These are phyloP conservation scores for Cerioporus squamosus DNA, from an alignment of 1,284 basidiomycete species.

Conservation along the genomic window DNA sequence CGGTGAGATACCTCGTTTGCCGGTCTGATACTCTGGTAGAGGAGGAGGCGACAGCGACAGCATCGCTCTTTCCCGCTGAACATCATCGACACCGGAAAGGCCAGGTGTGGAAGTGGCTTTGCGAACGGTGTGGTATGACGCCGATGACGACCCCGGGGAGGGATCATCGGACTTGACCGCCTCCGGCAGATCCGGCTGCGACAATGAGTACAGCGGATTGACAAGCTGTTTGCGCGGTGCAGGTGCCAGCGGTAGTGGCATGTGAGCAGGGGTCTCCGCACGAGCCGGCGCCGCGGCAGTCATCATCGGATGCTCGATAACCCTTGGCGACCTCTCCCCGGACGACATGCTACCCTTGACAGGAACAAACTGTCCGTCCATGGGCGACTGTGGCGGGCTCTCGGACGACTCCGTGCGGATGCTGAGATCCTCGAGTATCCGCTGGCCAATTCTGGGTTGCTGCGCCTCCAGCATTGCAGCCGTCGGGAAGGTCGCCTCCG, in stretches of 20 bases:
- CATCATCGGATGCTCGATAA: slow-evolving; percentile 13
- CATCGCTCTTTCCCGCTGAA: neutral
- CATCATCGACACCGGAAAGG: slow-evolving; percentile 23
- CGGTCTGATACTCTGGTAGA: slow-evolving; percentile 12
- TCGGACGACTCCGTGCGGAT: slow-evolving; percentile 19
- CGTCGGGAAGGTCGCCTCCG: slow-evolving; percentile 15
- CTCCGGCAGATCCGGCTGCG: slow-evolving; percentile 54
- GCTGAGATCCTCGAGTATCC: slow-evolving; percentile 30
- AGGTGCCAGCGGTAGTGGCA: slow-evolving; percentile 63
- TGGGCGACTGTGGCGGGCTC: slow-evolving; percentile 14
- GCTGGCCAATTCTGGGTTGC: slow-evolving; percentile 28
- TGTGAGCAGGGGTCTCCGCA: slow-evolving; percentile 55
- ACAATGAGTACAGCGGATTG: slow-evolving; percentile 55
- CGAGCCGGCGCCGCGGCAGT: slow-evolving; percentile 33
- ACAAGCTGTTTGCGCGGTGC: slow-evolving; percentile 58
- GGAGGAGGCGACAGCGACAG: slow-evolving; percentile 28
- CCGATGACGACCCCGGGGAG: slow-evolving; percentile 16
- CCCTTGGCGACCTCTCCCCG: slow-evolving; percentile 25
- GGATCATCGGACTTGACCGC: slow-evolving; percentile 9
- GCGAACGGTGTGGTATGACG: slow-evolving; percentile 25
- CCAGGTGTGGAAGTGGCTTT: slow-evolving; percentile 30
- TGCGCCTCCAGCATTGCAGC: slow-evolving; percentile 19
- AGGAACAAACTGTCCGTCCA: slow-evolving; percentile 19
- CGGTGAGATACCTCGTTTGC: slow-evolving; percentile 23
- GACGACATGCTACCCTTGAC: slow-evolving; percentile 32